Conservation (phyloP, 2,329 filamentous ascomycete species). For the Coniochaeta prunicola region DNA sequence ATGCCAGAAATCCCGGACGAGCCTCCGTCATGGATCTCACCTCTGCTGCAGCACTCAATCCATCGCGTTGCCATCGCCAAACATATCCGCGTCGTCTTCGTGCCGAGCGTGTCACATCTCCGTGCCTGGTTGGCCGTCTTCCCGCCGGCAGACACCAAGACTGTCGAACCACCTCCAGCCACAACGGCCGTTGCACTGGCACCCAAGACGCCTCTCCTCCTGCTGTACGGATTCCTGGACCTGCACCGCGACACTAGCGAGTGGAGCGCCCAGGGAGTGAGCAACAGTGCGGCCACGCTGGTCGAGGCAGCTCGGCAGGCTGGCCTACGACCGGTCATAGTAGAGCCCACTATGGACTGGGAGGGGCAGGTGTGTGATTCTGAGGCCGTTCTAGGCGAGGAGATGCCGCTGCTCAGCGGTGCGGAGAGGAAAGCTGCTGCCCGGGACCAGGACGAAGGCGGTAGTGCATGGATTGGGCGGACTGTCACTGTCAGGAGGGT, state of each 20-base stretch:
- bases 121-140: conserved; percentile 60
- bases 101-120: conserved; percentile 68
- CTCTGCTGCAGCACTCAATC: conserved; percentile 56
- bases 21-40: conserved; percentile 17
- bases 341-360: conserved; percentile 32
- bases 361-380: conserved; percentile 17
- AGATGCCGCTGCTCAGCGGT: conserved; percentile 56
- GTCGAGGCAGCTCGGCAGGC: conserved; percentile 51
- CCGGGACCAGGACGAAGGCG: conserved; percentile 25
- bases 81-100: conserved; percentile 64
- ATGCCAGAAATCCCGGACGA: not conserved
- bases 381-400: conserved; percentile 36
- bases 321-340: conserved; percentile 34
- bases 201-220: conserved; percentile 33
- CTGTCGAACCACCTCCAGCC: conserved; percentile 2
- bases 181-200: conserved; percentile 4
- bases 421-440: conserved; percentile 34
- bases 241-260: conserved; percentile 63
- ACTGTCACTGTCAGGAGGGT: conserved; percentile 51
- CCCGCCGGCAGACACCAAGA: conserved; percentile 13
- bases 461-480: conserved; percentile 49
- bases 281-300: conserved; percentile 52
- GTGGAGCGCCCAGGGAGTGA: conserved; percentile 69
- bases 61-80: conserved; percentile 61
- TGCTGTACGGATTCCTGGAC: conserved; percentile 59